Evolutionary conservation across 2,329 filamentous ascomycete species (phyloP), one percentile per base, ranked within the genome.

Genomic region (Passalora sequoiae): DNA sequence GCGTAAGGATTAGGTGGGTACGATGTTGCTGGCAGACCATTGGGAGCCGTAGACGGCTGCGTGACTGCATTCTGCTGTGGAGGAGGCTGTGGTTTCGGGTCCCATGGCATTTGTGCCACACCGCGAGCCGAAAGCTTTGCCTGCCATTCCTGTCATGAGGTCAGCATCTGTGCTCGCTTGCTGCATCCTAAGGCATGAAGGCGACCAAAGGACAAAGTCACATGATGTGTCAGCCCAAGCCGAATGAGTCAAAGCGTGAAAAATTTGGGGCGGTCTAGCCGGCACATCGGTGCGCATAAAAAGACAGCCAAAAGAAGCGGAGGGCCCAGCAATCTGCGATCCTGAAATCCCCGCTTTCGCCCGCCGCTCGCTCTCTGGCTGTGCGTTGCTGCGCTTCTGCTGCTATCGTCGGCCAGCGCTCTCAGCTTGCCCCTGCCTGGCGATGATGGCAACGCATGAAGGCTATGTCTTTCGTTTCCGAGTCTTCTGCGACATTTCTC

Each of bases 41-140:
- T 56, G 15, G 47, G 40, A 4, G 48, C 41, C 17, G 43, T 35
- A 1, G 50, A 42, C 35, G 56, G 51, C 45, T 6, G 6, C 24
- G 24, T 7, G 6, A 12, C 6, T 7, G 24, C 6, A 7, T 7
- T 27, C 30, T 53, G 48, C 60, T 59, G 72, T 27, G 52, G 49
- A 58, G 59, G 71, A 39, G 78, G 76, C 40, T 85, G 82, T 38
- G 84, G 83, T 62, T 85, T 83, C 31, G 92, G 91, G 63, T 98
- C 92, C 92, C 92, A 98, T 8, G 92, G 91, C 64, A 97, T 96
- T 44, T 79, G 74, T 47, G 92, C 92, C 49, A 97, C 84, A 54
- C 84, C 81, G 54, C 94, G 81, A 56, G 81, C 80, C 1, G 89
- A 85, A 25, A 98, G 76, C 68, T 94, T 96, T 59, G 83, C 76